Evolutionary conservation across 768 basidiomycete species (phyloP), one percentile per base, ranked within the genome.

Genomic region (Tulasnella sp.): DNA sequence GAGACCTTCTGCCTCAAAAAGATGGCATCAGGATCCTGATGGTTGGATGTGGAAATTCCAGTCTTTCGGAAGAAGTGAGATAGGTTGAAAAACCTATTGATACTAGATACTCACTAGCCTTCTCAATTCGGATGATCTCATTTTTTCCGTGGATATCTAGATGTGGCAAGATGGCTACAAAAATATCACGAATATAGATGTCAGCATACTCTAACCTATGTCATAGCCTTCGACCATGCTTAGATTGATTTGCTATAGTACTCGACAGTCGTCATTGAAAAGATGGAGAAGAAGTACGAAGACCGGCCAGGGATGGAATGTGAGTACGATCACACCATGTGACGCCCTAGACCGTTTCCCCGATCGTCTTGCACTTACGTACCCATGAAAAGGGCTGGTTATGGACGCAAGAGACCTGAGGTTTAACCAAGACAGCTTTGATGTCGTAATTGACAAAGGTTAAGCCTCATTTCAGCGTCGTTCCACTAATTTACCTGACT

Each of bases 111-210:
- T 35, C 3, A 31, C 19, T 34, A 12, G 31, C 20, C 33, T 10
- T 31, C 8, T 16, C 4, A 16, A 16, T 13, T n/a, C n/a, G n/a
- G n/a, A n/a, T n/a, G n/a, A n/a, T n/a, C n/a, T n/a, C n/a, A n/a
- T n/a, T n/a, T n/a, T n/a, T n/a, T n/a, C n/a, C n/a, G n/a, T n/a
- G n/a, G n/a, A n/a, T n/a, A n/a, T n/a, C n/a, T 44, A 88, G 81
- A 84, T 90, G 84, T 89, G 82, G 70, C 81, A 87, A 54, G 84
- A 86, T 57, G 85, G 85, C 1, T 91, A 87, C 64, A 75, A 68
- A 56, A 78, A 81, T 54, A 83, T 91, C 44, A 73, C 80, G 55
- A 90, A 89, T 61, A 68, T 77, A 13, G 88, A 90, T 55, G 85
- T 85, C 56, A 58, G 74, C 61, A 24, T 32, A 20, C 39, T 44